Conservation (phyloP, 805 yeast genomes). For the Wickerhamomyces chambardii region DNA sequence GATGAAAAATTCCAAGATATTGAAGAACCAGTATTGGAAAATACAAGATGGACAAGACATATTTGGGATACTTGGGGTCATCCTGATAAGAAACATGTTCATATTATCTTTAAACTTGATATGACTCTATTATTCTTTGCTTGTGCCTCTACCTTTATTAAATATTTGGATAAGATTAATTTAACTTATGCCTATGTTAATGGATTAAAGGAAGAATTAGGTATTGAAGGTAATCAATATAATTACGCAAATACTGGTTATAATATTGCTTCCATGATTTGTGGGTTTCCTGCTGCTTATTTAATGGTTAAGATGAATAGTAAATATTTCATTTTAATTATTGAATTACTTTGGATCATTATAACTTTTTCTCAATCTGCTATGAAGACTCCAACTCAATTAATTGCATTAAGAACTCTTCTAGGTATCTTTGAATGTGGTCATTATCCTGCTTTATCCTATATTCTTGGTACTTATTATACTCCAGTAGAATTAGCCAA, state of each 20-base stretch:
- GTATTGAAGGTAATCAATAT: constrained; percentile 44
- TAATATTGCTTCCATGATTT: constrained; percentile 39
- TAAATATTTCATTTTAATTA: constrained; percentile 27
- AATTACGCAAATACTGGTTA: constrained; percentile 42
- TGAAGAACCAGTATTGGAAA: too few species aligned
- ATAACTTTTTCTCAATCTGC: constrained; percentile 39
- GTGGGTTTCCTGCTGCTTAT: constrained; percentile 45
- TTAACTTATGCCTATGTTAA: constrained; percentile 45
- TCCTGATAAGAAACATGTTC: constrained; percentile 3
- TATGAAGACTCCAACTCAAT: constrained; percentile 27
- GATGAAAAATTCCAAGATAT: too few species aligned
- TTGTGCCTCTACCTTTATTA: constrained; percentile 10
- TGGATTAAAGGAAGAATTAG: constrained; percentile 39
- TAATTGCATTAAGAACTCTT: constrained; percentile 43
- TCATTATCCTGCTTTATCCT: constrained; percentile 39
- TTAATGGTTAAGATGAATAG: constrained; percentile 33
- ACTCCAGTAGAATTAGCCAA: constrained; percentile 36
- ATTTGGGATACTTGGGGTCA: constrained; percentile 7
- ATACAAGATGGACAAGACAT: not conserved
- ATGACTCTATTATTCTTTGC: constrained; percentile 2
- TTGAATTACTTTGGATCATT: constrained; percentile 47
- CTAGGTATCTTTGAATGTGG: constrained; percentile 50
- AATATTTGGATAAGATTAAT: constrained; percentile 43
- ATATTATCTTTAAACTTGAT: constrained; percentile 4
- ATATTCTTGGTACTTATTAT: constrained; percentile 39